phyloP scores from a whole-genome alignment of 1,139 yeast genomes.

The Geotrichum candidum region DNA sequence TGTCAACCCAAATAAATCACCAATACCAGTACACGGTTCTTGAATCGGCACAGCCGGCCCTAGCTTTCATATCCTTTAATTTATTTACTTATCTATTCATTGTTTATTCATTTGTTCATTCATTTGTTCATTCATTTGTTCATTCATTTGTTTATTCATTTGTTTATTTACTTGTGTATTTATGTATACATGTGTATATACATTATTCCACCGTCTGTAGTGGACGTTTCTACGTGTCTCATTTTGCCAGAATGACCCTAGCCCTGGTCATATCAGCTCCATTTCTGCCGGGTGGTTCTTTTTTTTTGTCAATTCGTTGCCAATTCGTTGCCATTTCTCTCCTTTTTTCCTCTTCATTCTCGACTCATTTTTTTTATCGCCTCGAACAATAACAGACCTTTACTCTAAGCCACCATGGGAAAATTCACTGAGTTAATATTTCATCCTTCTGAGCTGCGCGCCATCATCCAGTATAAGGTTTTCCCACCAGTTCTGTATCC shows the following conservation, averaged over 20 bases:
- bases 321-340: not conserved
- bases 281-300: not conserved
- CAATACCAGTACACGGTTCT: too few species aligned
- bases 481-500: constrained; percentile 46
- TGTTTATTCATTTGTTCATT: too few species aligned
- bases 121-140: too few species aligned
- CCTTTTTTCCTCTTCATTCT: not conserved
- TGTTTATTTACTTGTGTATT: too few species aligned
- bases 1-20: too few species aligned
- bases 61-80: too few species aligned
- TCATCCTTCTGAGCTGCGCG: constrained; percentile 69
- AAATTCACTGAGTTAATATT: constrained; percentile 54
- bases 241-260: not conserved
- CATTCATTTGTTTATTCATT: too few species aligned
- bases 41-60: too few species aligned
- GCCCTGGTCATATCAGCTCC: not conserved
- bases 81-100: too few species aligned
- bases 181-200: too few species aligned
- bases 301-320: too few species aligned
- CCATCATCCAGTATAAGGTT: constrained; percentile 53
- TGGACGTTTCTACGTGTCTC: not conserved
- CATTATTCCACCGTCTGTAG: too few species aligned
- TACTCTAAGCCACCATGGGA: constrained; percentile 45
- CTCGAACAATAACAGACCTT: not conserved
- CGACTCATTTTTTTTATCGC: not conserved